phyloP scores from a whole-genome alignment of 2,329 filamentous ascomycete species.

The Fusarium nodosum region DNA sequence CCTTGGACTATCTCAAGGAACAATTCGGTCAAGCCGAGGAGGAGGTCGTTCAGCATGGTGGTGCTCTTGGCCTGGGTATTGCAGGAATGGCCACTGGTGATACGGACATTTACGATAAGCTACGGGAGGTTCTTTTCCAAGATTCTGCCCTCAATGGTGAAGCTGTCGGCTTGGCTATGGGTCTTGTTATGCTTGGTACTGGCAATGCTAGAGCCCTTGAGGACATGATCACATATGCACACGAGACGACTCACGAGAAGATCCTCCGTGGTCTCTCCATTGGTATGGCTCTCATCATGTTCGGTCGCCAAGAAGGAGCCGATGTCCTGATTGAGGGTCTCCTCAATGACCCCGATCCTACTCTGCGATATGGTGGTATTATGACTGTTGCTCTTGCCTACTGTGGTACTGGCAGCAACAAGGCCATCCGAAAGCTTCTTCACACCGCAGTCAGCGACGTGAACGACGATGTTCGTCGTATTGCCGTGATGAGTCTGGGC shows the following conservation, averaged over 20 bases:
- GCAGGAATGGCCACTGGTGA: constrained; percentile 98
- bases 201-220: constrained; percentile 93
- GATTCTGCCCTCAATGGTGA: constrained; percentile 98
- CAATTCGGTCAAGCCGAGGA: constrained; percentile 83
- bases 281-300: constrained; percentile 99
- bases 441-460: constrained; percentile 98
- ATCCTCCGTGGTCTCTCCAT: constrained; percentile 95
- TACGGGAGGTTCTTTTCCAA: constrained; percentile 88
- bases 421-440: constrained; percentile 94
- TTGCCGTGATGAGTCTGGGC: constrained; percentile 96
- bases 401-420: constrained; percentile 97
- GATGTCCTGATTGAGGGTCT: constrained; percentile 95
- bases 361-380: constrained; percentile 95
- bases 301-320: constrained; percentile 91
- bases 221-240: constrained; percentile 97
- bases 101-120: constrained; percentile 89
- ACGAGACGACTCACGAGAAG: constrained; percentile 99
- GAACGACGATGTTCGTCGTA: constrained; percentile 94
- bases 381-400: constrained; percentile 99
- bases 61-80: constrained; percentile 93
- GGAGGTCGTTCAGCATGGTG: constrained; percentile 97
- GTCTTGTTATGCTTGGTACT: constrained; percentile 98
- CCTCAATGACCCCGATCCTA: constrained; percentile 92
- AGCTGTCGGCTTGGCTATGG: constrained; percentile 95
- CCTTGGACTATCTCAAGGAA: constrained; percentile 81